Evolutionary conservation across 345 rosid species (phyloP), one percentile per base, ranked within the genome.

Genomic region (Xanthoceras sorbifolium): DNA sequence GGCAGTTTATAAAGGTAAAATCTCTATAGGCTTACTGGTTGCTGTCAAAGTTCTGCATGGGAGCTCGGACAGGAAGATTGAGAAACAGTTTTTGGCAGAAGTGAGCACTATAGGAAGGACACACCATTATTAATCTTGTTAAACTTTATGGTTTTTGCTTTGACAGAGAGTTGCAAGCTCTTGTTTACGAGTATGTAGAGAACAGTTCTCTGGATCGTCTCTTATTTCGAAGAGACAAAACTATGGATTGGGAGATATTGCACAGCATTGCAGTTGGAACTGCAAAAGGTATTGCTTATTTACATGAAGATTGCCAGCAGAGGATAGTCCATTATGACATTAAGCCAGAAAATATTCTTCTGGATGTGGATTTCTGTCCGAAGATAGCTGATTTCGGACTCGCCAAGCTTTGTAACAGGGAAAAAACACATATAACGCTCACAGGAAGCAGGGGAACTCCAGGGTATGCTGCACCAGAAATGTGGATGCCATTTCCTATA

Each of bases 71-170:
- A 66, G 50, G 72, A 75, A 42, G 17, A 64, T 55, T 12, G 67
- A 74, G 31, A 60, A 65, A 5, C 77, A 66, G 42, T 78, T 75
- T 67, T 12, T 78, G 62, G 80, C 78, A 32, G 80, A 79, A 72
- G 78, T 76, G 66, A 62, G 64, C 69, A 72, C 72, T 12, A 76
- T 78, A 0, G 78, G 85, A 20, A 82, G 64, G 42, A 67, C 63
- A 4, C 57, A 66, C 61, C 78, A 61, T 42, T 42, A 31, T 59
- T 18, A 71, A 79, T 72, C 67, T 76, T 36, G 72, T 82, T 25
- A 29, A 44, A 46, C 72, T 67, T 7, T 50, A 71, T 38, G 77
- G 80, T 4, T 78, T 82, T 20, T 75, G 77, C 67, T 75, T 65
- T 9, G 42, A 78, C 63, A 40, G 20, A 11, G 28, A 48, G 12